Conservation (phyloP, 495 filamentous ascomycete genomes). For the Beverwykella pulmonaria region DNA sequence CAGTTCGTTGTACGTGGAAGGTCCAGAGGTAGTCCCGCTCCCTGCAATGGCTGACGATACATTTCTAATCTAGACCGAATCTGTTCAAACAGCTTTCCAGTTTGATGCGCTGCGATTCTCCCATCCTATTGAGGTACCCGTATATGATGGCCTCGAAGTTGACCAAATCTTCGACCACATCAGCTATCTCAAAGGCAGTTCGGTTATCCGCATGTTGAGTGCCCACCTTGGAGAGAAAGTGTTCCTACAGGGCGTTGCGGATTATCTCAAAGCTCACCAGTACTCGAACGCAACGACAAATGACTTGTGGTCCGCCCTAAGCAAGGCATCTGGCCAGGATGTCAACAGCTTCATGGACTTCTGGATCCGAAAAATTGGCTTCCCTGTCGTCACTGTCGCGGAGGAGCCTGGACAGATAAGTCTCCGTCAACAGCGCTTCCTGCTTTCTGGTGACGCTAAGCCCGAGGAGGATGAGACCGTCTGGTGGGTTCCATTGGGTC, state of each 20-base stretch:
- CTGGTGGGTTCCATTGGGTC: conserved; percentile 94
- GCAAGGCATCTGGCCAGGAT: conserved; percentile 84
- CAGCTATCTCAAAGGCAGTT: conserved; percentile 93
- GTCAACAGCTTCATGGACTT: conserved; percentile 84
- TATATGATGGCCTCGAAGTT: conserved; percentile 85
- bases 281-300: conserved; percentile 92
- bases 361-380: conserved; percentile 94
- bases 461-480: conserved; percentile 81
- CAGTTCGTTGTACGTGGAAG: conserved; percentile 79
- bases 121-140: conserved; percentile 92
- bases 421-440: conserved; percentile 82
- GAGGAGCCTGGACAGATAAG: conserved; percentile 81
- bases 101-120: conserved; percentile 87
- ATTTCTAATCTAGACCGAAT: conserved; percentile 65
- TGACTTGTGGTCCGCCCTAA: conserved; percentile 90
- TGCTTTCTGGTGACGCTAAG: conserved; percentile 83
- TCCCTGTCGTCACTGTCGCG: conserved; percentile 81
- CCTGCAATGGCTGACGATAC: conserved; percentile 31
- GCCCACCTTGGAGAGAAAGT: conserved; percentile 79
- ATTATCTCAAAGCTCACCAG: conserved; percentile 82
- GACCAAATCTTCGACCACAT: conserved; percentile 97
- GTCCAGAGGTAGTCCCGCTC: conserved; percentile 55
- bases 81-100: conserved; percentile 84
- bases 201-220: conserved; percentile 91
- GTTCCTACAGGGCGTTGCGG: conserved; percentile 85